phyloP scores from a whole-genome alignment of 2,329 filamentous ascomycete genomes.

The Cordyceps sp. region DNA sequence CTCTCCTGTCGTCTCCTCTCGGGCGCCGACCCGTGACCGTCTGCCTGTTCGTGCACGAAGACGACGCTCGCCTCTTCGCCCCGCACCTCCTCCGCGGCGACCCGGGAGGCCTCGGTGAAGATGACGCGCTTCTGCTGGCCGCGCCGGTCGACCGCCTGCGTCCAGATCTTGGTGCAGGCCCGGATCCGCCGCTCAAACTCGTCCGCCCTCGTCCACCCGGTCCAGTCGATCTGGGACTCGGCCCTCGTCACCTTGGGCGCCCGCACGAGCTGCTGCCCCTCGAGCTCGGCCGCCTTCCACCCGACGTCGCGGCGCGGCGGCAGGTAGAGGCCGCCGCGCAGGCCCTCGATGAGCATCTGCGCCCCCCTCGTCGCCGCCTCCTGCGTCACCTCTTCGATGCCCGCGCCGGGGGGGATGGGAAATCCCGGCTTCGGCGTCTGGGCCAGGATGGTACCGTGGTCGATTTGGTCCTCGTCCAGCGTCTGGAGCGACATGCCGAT shows the following conservation, averaged over 20 bases:
- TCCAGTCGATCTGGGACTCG: conserved; percentile 48
- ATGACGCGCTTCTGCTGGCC: conserved; percentile 19
- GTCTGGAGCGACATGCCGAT: conserved; percentile 82
- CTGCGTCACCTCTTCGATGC: conserved; percentile 21
- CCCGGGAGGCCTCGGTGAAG: conserved; percentile 16
- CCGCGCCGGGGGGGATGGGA: conserved; percentile 25
- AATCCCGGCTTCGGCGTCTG: conserved; percentile 49
- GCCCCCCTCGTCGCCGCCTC: conserved; percentile 50
- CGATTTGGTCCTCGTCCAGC: conserved; percentile 58
- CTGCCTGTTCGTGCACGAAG: conserved; percentile 5
- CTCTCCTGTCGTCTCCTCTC: not conserved
- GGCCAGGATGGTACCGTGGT: conserved; percentile 58
- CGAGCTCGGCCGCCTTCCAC: conserved; percentile 1
- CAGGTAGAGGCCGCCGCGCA: conserved; percentile 48
- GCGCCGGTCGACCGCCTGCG: conserved; percentile 12
- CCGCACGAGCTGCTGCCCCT: conserved; percentile 19
- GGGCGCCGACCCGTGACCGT: no score
- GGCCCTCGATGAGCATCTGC: conserved; percentile 48
- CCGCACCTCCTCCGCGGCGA: conserved; percentile 3
- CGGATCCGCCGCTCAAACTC: conserved; percentile 38
- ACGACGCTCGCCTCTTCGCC: conserved; percentile 2
- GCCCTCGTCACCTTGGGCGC: conserved; percentile 59
- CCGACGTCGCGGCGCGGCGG: conserved; percentile 32
- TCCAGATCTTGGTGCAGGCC: conserved; percentile 55
- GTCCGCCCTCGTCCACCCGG: conserved; percentile 27